Percentiles rank a stretch among this genome's conserved stretches.
Evolutionary conservation across 306 rosid genomes (phyloP).

Genomic region (Malus fusca): DNA sequence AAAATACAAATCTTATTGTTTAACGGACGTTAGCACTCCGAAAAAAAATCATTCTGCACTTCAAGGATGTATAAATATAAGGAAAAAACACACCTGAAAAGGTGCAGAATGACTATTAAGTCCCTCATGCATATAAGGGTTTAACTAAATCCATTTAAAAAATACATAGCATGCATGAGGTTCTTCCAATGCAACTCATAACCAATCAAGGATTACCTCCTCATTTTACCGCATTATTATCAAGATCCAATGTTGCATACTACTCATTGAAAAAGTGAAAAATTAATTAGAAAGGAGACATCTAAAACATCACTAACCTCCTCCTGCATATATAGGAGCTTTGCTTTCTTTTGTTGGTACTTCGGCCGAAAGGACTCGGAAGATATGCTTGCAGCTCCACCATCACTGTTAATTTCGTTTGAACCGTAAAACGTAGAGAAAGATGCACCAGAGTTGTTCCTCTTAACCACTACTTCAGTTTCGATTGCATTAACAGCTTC

Average conservation of each 20-base stretch:
- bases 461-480: constrained; percentile 23
- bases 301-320: constrained; percentile 53
- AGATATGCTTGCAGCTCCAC: constrained; percentile 39
- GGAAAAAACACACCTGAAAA: not conserved
- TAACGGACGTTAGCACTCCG: not conserved
- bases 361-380: constrained; percentile 42
- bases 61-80: not conserved
- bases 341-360: constrained; percentile 70
- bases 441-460: constrained; percentile 35
- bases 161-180: not conserved
- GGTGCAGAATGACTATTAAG: not conserved
- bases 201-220: not conserved
- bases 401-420: constrained; percentile 37
- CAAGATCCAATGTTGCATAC: not conserved
- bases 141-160: not conserved
- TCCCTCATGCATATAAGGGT: not conserved
- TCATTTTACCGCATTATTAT: not conserved
- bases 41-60: no score
- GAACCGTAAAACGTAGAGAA: constrained; percentile 41
- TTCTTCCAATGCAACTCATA: not conserved
- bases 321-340: constrained; percentile 72
- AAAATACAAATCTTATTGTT: no score
- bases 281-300: not conserved
- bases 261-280: not conserved
- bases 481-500: constrained; percentile 25